These are phyloP conservation scores for Leishmania aethiopica DNA, from an alignment of 208 protist genomes.

Conservation along the genomic window DNA sequence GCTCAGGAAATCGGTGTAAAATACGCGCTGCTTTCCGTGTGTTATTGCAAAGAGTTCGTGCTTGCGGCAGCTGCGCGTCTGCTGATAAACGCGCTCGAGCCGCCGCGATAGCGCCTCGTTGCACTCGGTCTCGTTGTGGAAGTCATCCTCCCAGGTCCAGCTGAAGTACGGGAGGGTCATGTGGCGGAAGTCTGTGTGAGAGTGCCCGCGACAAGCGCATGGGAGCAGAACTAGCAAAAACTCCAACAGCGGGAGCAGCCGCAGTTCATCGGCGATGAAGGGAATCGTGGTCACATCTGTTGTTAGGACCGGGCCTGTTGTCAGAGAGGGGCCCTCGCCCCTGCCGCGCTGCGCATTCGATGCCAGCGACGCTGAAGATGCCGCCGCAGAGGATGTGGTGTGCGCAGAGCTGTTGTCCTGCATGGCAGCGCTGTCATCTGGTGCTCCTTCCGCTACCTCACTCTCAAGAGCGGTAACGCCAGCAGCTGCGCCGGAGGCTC, in stretches of 20 bases:
- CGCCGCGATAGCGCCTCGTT: slow-evolving; percentile 46
- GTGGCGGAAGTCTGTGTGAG: slow-evolving; percentile 55
- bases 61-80: slow-evolving; percentile 34
- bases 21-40: slow-evolving; percentile 31
- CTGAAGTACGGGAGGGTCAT: slow-evolving; percentile 57
- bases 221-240: slow-evolving; percentile 72
- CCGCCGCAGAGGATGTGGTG: not conserved
- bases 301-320: slow-evolving; percentile 21
- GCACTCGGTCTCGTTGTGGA: slow-evolving; percentile 74
- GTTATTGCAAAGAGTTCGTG: slow-evolving; percentile 20
- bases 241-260: slow-evolving; percentile 64
- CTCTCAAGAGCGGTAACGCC: not conserved
- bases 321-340: not conserved
- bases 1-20: slow-evolving; percentile 35
- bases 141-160: slow-evolving; percentile 90
- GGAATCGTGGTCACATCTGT: slow-evolving; percentile 55
- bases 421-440: not conserved
- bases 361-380: not conserved
- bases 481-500: not conserved
- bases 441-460: not conserved
- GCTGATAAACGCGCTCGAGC: slow-evolving; percentile 68
- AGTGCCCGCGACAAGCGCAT: slow-evolving; percentile 24
- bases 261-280: slow-evolving; percentile 63
- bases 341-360: not conserved
- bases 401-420: not conserved